These are phyloP conservation scores for Rauvolfia tetraphylla DNA, from an alignment of 257 asterid species.

Conservation along the genomic window DNA sequence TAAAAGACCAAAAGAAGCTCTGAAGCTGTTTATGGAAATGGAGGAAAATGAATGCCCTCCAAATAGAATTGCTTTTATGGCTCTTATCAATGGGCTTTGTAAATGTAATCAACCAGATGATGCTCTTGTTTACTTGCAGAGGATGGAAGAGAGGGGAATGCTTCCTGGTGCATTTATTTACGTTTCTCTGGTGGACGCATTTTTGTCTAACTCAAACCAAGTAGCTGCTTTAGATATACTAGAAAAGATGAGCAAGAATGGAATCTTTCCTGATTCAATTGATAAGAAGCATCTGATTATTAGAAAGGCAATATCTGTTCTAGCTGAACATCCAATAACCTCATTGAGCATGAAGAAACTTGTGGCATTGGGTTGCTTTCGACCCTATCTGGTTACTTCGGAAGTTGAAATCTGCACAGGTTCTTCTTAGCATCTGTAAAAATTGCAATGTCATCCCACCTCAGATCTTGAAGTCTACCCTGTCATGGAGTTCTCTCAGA, in stretches of 20 bases:
- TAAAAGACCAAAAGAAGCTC: slow-evolving; percentile 61
- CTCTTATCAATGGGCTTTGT: slow-evolving; percentile 87
- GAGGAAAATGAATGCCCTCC: slow-evolving; percentile 52
- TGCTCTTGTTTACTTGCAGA: slow-evolving; percentile 54
- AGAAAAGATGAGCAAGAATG: slow-evolving; percentile 39
- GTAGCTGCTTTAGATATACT: slow-evolving; percentile 41
- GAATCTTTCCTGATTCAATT: slow-evolving; percentile 24
- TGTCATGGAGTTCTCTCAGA: not conserved
- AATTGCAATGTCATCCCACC: not conserved
- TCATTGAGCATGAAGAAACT: slow-evolving; percentile 28
- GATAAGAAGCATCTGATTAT: slow-evolving; percentile 30
- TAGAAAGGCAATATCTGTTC: slow-evolving; percentile 28
- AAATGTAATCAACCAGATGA: slow-evolving; percentile 58
- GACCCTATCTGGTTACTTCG: slow-evolving; percentile 11
- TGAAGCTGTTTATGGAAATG: slow-evolving; percentile 58
- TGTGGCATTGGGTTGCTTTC: slow-evolving; percentile 18
- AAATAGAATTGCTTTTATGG: slow-evolving; percentile 74
- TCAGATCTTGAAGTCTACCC: not conserved
- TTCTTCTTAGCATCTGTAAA: not conserved
- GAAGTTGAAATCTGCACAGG: slow-evolving; percentile 9
- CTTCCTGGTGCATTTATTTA: slow-evolving; percentile 56
- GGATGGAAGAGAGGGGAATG: slow-evolving; percentile 71
- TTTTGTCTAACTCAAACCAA: slow-evolving; percentile 41
- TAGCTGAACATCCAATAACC: slow-evolving; percentile 28
- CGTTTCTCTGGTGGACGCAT: slow-evolving; percentile 50